phyloP scores from a whole-genome alignment of 208 protist species.

The Strigomonas culicis region DNA sequence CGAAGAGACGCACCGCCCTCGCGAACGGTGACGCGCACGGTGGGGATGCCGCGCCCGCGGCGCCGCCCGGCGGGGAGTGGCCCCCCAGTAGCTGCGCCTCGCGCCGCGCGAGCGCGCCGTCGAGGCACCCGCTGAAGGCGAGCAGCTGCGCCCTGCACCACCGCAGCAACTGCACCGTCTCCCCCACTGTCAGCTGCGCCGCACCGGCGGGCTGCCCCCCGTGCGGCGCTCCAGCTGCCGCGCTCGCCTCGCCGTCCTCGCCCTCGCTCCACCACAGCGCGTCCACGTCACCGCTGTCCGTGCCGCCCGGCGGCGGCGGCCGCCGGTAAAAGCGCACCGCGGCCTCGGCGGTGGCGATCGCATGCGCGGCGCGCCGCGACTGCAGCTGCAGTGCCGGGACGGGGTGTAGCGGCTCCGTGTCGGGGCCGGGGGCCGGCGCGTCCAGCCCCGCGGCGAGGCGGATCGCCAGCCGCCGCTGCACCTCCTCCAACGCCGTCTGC shows the following conservation, averaged over 20 bases:
- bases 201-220: conserved; percentile 1
- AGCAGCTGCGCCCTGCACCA: conserved; percentile 24
- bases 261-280: neutral
- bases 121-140: conserved; percentile 2
- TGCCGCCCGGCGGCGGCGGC: no score
- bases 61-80: no score
- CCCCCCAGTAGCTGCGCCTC: neutral
- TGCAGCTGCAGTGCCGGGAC: neutral
- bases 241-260: neutral
- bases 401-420: neutral
- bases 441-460: neutral
- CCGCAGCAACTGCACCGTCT: conserved; percentile 26
- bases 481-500: neutral
- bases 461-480: neutral
- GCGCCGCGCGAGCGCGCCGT: neutral
- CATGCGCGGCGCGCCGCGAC: neutral
- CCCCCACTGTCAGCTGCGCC: conserved; percentile 19
- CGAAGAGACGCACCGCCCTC: neutral
- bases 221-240: neutral
- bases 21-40: neutral
- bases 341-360: neutral
- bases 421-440: no score
- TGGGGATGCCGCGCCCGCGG: neutral
- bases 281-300: no score
- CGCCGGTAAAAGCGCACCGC: neutral